Percentiles rank a stretch among this genome's conserved stretches.
Conservation (phyloP, 2,329 filamentous ascomycete genomes). For the Mollisia scopiformis region DNA sequence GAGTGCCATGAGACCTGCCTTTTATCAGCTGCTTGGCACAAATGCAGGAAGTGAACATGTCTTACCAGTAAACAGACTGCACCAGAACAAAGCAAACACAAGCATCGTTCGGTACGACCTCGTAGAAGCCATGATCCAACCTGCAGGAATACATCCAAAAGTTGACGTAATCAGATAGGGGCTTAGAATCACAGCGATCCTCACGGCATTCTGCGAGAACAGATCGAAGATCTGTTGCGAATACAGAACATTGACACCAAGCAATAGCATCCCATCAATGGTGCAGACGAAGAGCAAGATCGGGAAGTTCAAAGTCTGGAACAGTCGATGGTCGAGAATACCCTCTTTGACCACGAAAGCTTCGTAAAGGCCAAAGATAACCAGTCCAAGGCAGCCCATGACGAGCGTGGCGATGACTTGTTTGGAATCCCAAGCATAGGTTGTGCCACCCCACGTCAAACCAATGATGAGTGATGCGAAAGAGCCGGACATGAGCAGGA, state of each 20-base stretch:
- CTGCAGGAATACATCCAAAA: conserved; percentile 25
- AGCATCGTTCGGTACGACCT: conserved; percentile 17
- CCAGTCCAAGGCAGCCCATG: conserved; percentile 42
- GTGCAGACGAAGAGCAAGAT: conserved; percentile 23
- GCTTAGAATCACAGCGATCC: conserved; percentile 21
- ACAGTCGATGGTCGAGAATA: conserved; percentile 26
- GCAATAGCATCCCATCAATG: conserved; percentile 26
- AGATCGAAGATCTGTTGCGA: conserved; percentile 23
- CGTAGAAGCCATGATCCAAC: conserved; percentile 24
- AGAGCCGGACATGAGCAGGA: conserved; percentile 18
- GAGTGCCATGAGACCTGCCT: conserved; percentile 21
- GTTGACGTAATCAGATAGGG: conserved; percentile 23
- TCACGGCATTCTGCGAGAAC: conserved; percentile 20
- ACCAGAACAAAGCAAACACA: conserved; percentile 19
- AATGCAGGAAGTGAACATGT: background rate
- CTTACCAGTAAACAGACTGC: conserved; percentile 20
- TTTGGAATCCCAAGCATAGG: conserved; percentile 56
- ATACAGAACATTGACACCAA: conserved; percentile 25
- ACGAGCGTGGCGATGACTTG: conserved; percentile 56
- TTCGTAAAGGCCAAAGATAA: conserved; percentile 25
- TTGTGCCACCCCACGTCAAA: conserved; percentile 59
- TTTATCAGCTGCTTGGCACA: background rate
- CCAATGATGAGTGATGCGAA: conserved; percentile 30
- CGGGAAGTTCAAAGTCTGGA: conserved; percentile 23
- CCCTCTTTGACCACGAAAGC: conserved; percentile 25